Conservation (phyloP, 176 grass and related monocot species). For the Triticum urartu region DNA sequence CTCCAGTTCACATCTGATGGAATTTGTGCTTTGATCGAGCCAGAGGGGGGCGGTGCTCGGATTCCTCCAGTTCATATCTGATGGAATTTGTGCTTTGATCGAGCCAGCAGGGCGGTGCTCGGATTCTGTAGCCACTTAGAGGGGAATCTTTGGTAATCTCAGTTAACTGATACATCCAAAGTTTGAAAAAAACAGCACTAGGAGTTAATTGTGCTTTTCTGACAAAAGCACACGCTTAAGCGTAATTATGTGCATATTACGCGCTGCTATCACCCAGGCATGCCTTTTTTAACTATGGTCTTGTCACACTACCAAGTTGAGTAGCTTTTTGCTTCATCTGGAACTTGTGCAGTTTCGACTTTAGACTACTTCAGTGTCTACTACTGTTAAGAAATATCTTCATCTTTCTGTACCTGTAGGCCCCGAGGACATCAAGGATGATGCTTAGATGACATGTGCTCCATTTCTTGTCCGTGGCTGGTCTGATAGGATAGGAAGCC, state of each 20-base stretch:
- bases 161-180: neutral
- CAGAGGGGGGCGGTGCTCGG: too few relatives aligned
- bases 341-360: neutral
- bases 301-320: neutral
- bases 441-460: constrained; percentile 23
- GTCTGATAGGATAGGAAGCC: neutral
- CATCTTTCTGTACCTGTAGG: constrained; percentile 17
- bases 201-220: neutral
- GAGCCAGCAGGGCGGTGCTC: too few relatives aligned
- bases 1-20: neutral
- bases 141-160: too few relatives aligned
- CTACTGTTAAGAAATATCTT: neutral
- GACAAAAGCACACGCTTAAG: neutral
- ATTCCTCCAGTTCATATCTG: too few relatives aligned
- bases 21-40: neutral
- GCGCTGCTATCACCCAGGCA: neutral
- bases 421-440: neutral
- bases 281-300: neutral
- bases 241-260: neutral
- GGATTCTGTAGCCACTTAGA: too few relatives aligned
- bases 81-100: neutral
- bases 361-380: neutral
- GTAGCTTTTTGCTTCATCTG: neutral
- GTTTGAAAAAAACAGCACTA: neutral
- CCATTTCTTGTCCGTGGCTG: neutral